phyloP scores from a whole-genome alignment of 2,329 filamentous ascomycete species.

The Seiridium cupressi region DNA sequence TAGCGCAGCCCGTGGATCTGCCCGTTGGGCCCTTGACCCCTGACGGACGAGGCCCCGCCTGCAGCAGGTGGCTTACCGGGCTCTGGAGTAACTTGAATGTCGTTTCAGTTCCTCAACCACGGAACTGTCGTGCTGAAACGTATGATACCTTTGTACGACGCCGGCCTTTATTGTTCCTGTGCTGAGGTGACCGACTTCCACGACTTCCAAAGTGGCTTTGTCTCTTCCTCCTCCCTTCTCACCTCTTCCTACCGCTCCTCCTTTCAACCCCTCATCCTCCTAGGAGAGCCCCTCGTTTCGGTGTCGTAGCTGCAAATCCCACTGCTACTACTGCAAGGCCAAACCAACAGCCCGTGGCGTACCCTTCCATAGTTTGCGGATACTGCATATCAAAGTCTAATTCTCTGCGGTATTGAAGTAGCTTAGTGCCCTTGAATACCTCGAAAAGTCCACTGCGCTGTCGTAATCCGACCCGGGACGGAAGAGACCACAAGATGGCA shows the following conservation, averaged over 20 bases:
- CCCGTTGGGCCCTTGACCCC: neutral
- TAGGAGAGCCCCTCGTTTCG: neutral
- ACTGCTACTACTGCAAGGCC: neutral
- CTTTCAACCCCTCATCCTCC: neutral
- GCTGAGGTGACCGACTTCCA: too few species aligned
- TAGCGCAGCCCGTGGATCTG: neutral
- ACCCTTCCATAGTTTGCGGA: neutral
- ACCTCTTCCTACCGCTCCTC: neutral
- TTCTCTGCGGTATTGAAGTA: neutral
- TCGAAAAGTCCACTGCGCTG: neutral
- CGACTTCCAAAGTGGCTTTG: neutral
- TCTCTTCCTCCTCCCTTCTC: neutral
- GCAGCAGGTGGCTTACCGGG: neutral
- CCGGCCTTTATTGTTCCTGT: neutral
- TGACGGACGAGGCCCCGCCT: neutral
- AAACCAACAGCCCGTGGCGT: neutral
- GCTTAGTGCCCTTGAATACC: neutral
- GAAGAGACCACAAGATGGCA: slow-evolving; percentile 36
- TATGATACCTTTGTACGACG: neutral
- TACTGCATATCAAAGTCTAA: neutral
- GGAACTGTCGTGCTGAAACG: neutral
- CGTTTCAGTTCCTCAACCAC: neutral
- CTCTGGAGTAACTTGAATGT: neutral
- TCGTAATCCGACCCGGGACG: neutral
- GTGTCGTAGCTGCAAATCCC: neutral